Conservation (phyloP, 441 rosid species). For the Hura crepitans region DNA sequence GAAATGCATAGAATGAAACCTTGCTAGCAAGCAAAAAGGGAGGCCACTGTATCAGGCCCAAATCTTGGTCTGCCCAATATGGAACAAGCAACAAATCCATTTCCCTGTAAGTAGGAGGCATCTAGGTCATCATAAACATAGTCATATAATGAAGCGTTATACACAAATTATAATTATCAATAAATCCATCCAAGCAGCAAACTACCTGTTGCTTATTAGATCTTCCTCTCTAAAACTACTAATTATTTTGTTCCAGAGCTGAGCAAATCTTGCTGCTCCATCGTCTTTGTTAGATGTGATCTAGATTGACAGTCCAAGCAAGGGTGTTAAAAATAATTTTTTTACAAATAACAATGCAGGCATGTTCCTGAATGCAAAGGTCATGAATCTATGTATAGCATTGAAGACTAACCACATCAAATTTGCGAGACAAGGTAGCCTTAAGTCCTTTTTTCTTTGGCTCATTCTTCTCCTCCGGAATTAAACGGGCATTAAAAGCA, state of each 20-base stretch:
- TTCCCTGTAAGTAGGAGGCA: constrained; percentile 55
- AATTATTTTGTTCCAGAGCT: constrained; percentile 95
- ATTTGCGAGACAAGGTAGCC: constrained; percentile 66
- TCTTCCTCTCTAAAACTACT: constrained; percentile 97
- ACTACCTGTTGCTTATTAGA: constrained; percentile 75
- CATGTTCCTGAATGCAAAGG: background rate
- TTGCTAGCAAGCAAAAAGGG: constrained; percentile 99
- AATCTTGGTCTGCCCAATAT: constrained; percentile 95
- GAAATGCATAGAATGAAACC: constrained; percentile 41
- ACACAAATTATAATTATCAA: constrained; percentile 8
- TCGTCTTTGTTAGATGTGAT: constrained; percentile 59
- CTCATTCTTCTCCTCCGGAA: constrained; percentile 67
- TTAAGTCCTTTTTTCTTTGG: constrained; percentile 66
- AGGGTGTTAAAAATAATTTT: background rate
- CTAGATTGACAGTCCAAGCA: constrained; percentile 37
- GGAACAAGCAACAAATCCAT: constrained; percentile 98
- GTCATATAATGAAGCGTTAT: background rate
- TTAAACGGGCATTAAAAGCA: constrained; percentile 80
- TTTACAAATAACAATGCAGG: background rate
- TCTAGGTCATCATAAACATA: background rate
- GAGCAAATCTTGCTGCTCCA: constrained; percentile 95
- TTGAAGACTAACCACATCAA: constrained; percentile 41
- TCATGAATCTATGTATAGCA: background rate
- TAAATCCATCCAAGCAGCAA: constrained; percentile 5
- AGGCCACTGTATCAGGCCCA: constrained; percentile 94